Base-by-base conservation (phyloP, 2,329 filamentous ascomycete species). In the Pestalotiopsis sp. region DNA sequence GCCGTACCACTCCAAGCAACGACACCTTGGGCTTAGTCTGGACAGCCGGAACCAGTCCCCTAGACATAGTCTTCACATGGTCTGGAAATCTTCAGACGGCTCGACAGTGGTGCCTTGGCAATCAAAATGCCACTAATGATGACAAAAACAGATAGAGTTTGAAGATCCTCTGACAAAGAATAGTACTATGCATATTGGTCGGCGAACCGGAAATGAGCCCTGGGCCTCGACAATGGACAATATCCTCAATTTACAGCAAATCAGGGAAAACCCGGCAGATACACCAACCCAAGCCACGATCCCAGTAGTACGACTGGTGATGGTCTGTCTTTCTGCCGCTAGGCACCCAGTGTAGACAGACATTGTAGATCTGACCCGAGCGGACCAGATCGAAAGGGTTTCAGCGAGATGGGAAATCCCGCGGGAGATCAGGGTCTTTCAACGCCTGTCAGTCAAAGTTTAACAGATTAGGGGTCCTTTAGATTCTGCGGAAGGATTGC, bases 201-300 rank as follows among this genome's bases (percentile, higher is more conserved):
- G 63, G 63, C 49, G 27, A 65, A 52, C 64, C 64, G 64, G 64
- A 66, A 60, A 66, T 60, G 64, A 66, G 64, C 36, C 27, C 39
- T 55, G 59, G 38, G 64, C 58, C 39, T 38, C 38, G 12, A 55
- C 25, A 31, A 60, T 25, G 45, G 23, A 60, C 41, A 12, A n/a
- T n/a, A n/a, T 41, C 38, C 25, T 23, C 63, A 49, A 17, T 65
- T 65, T 17, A 17, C 9, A n/a, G 45, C 39, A 14, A 52, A 52
- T 64, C 31, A 64, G 13, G 41, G 25, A 23, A 25, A 25, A 17
- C 20, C 20, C 4, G 20, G 17, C 38, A 64, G 23, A 23, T 13
- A 23, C n/a, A 25, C 36, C 41, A 11, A 27, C 49, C 17, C 14
- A 45, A 45, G 41, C 49, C 25, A 65, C 27, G 45, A 17, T n/a